phyloP scores from a whole-genome alignment of 148 eudicot species.

The Silene uniflora region DNA sequence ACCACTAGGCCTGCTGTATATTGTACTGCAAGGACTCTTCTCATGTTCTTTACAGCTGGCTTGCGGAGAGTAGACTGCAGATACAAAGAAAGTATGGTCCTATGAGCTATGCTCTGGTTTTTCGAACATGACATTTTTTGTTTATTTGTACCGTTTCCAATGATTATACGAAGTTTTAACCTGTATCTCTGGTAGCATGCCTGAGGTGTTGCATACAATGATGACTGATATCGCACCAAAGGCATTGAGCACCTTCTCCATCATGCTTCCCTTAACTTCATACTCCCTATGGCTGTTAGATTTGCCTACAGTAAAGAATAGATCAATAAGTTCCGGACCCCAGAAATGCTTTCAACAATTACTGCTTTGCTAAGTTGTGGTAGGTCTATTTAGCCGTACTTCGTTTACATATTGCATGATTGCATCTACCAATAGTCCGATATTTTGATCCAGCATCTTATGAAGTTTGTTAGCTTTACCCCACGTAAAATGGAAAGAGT shows the following conservation, averaged over 20 bases:
- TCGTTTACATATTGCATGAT: neutral
- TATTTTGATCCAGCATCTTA: neutral
- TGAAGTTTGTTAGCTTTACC: no score
- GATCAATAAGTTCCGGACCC: neutral
- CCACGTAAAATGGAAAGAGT: no score
- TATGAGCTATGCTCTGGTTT: neutral
- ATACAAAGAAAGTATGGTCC: conserved; percentile 7
- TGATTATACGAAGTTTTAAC: conserved; percentile 17
- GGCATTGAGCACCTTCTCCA: conserved; percentile 37
- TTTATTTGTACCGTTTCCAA: neutral
- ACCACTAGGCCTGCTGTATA: conserved; percentile 40
- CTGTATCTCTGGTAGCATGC: conserved; percentile 64
- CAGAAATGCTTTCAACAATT: neutral
- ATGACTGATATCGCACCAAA: conserved; percentile 59
- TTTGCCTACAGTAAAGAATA: conserved; percentile 34
- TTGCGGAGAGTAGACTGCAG: conserved; percentile 55
- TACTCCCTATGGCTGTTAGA: conserved; percentile 37
- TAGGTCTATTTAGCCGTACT: neutral
- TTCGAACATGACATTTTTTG: neutral
- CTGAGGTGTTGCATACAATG: conserved; percentile 52
- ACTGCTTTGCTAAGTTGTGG: neutral
- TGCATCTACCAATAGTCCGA: neutral
- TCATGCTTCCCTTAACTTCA: conserved; percentile 39
- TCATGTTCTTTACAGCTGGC: conserved; percentile 60
- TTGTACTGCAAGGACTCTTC: conserved; percentile 46